Evolutionary conservation across 129 eudicot genomes (phyloP).

Genomic region (Ambrosia artemisiifolia): DNA sequence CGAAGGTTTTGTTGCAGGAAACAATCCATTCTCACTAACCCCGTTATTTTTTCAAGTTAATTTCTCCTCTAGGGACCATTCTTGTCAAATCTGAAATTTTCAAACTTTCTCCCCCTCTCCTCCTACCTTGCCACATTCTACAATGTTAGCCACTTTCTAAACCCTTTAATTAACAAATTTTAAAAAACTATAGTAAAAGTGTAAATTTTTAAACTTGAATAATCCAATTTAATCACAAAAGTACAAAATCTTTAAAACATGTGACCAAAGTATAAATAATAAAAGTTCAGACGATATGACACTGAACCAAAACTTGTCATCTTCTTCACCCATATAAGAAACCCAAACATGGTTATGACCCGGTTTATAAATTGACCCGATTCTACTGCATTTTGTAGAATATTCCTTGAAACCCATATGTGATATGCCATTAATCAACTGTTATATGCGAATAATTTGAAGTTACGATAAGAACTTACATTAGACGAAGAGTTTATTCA

Average conservation of each 20-base stretch:
- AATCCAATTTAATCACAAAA: too few species aligned
- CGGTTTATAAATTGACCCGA: background rate
- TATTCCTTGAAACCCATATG: background rate
- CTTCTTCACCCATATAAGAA: background rate
- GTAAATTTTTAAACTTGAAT: background rate
- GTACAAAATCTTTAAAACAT: background rate
- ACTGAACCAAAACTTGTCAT: conserved; percentile 3
- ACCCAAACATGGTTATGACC: background rate
- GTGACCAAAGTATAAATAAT: conserved; percentile 1
- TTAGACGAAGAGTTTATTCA: background rate
- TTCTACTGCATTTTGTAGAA: background rate
- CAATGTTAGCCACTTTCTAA: background rate
- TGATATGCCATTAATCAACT: background rate
- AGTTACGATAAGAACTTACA: conserved; percentile 1
- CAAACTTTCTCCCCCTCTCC: too few species aligned
- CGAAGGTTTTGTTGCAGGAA: too few species aligned
- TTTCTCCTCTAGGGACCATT: too few species aligned
- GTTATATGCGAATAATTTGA: background rate
- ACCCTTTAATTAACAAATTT: too few species aligned
- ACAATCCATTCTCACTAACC: too few species aligned
- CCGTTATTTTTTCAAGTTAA: too few species aligned
- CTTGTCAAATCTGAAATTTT: too few species aligned
- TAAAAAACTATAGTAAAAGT: background rate
- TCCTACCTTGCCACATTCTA: too few species aligned
- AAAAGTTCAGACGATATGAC: background rate